Conservation (phyloP, 2,329 filamentous ascomycete species). For the Stagonosporopsis vannaccii region DNA sequence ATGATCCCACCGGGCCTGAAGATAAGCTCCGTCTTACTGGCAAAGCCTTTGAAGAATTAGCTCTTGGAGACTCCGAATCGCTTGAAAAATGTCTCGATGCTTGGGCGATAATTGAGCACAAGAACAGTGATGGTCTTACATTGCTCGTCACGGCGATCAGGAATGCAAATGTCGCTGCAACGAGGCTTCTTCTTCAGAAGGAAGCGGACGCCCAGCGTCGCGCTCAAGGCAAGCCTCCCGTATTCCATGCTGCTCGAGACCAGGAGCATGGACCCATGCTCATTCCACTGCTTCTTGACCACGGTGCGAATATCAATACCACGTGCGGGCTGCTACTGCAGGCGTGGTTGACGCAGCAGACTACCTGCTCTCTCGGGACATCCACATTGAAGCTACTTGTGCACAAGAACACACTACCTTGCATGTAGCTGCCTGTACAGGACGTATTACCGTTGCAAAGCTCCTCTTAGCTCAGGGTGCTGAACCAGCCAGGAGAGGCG, state of each 20-base stretch:
- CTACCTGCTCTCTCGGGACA: constrained; percentile 23
- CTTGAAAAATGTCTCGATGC: neutral
- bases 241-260: constrained; percentile 1
- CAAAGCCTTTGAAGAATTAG: neutral
- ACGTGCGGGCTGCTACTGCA: constrained; percentile 20
- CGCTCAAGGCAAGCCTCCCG: neutral
- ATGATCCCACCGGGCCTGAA: neutral
- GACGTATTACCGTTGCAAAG: constrained; percentile 22
- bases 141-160: neutral
- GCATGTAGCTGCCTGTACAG: constrained; percentile 28
- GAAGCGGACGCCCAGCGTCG: neutral
- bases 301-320: constrained; percentile 4
- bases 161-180: neutral
- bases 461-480: constrained; percentile 30
- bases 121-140: neutral
- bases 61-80: neutral
- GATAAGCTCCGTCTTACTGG: neutral
- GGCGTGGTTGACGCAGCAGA: constrained; percentile 26
- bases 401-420: constrained; percentile 28
- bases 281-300: constrained; percentile 1
- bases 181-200: neutral
- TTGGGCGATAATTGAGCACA: neutral
- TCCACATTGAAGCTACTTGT: constrained; percentile 27
- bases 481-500: constrained; percentile 19
- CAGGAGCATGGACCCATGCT: neutral